Percentiles rank a stretch among this genome's conserved stretches.
These are phyloP conservation scores for Pythium dissimile DNA, from an alignment of 352 stramenopile genomes.

Conservation along the genomic window DNA sequence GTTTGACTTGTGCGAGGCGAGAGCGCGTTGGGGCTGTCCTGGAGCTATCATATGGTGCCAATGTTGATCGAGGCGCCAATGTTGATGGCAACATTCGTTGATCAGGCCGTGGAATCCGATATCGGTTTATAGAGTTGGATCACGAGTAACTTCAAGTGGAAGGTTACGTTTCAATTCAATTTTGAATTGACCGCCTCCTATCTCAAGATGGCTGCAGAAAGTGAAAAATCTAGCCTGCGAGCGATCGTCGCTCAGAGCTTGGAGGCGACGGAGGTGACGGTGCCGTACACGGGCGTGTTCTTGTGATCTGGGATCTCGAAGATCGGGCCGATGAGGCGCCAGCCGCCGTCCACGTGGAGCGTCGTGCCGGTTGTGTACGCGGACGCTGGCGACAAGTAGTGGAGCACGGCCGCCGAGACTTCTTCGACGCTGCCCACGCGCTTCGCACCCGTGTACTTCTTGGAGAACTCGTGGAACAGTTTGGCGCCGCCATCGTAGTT, in stretches of 20 bases:
- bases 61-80: neutral
- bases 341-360: conserved; percentile 88
- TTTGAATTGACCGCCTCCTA: too few relatives aligned
- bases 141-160: conserved; percentile 22
- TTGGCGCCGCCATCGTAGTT: conserved; percentile 86
- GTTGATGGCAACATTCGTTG: conserved; percentile 25
- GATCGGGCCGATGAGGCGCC: conserved; percentile 53
- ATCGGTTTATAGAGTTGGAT: conserved; percentile 5
- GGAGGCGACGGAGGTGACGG: conserved; percentile 14
- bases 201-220: conserved; percentile 17
- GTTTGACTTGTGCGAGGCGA: neutral
- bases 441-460: conserved; percentile 72
- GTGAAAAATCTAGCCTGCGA: neutral
- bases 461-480: conserved; percentile 75
- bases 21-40: neutral
- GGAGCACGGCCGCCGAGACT: conserved; percentile 82
- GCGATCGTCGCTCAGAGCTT: conserved; percentile 55
- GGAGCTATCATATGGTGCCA: neutral
- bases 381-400: conserved; percentile 86
- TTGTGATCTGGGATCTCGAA: conserved; percentile 76
- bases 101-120: neutral
- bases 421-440: conserved; percentile 91
- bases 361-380: conserved; percentile 90
- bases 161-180: conserved; percentile 20
- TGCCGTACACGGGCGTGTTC: conserved; percentile 83